Percentiles rank a stretch among this genome's conserved stretches.
phyloP scores from a whole-genome alignment of 148 eudicot species.

The Vaccinium darrowii region DNA sequence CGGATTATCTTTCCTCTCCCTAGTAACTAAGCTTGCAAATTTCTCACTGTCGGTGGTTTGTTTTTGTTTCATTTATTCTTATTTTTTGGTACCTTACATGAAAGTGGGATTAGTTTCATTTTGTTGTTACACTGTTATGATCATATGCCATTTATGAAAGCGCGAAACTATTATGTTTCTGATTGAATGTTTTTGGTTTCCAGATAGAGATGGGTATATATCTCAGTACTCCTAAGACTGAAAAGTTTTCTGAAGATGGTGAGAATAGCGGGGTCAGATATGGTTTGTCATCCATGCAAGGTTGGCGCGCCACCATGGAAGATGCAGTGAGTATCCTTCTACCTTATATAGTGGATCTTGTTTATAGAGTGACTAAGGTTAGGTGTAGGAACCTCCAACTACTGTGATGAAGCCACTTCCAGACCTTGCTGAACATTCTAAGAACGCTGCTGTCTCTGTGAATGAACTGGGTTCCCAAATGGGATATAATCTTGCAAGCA shows the following conservation, averaged over 20 bases:
- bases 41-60: not conserved
- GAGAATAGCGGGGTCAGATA: conserved; percentile 64
- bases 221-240: conserved; percentile 92
- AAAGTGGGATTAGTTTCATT: not conserved
- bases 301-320: conserved; percentile 99
- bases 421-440: too few relatives aligned
- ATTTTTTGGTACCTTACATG: not conserved
- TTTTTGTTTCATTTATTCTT: not conserved
- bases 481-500: too few relatives aligned
- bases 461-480: too few relatives aligned
- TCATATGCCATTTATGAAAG: not conserved
- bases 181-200: conserved; percentile 21
- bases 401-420: too few relatives aligned
- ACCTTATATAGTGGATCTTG: not conserved
- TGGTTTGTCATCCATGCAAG: conserved; percentile 98
- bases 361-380: not conserved
- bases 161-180: not conserved
- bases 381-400: not conserved
- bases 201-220: conserved; percentile 84
- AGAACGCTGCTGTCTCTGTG: too few relatives aligned
- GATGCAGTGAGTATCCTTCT: conserved; percentile 75
- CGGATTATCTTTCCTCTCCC: not conserved
- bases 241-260: conserved; percentile 93
- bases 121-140: not conserved
- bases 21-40: not conserved